Evolutionary conservation across 148 eudicot genomes (phyloP).

Genomic region (Chenopodium quinoa): DNA sequence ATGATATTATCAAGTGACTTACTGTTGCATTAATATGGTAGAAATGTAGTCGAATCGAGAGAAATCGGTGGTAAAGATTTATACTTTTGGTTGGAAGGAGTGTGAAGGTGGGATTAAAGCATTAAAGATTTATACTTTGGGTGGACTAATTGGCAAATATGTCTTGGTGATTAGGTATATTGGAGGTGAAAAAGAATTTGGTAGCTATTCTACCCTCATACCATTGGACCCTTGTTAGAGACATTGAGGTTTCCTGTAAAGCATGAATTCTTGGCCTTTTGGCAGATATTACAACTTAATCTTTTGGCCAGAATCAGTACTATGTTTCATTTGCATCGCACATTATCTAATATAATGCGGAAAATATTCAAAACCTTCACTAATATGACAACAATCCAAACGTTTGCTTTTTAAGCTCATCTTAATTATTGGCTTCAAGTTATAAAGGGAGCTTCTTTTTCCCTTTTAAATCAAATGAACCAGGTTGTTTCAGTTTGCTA

Average conservation of each 20-base stretch:
- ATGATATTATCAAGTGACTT: neutral
- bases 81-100: neutral
- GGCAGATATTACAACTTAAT: neutral
- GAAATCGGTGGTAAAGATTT: neutral
- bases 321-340: neutral
- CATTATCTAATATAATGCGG: neutral
- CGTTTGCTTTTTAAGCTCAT: too few relatives aligned
- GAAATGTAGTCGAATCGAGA: neutral
- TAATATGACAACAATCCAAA: neutral
- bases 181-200: too few relatives aligned
- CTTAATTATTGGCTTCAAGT: too few relatives aligned
- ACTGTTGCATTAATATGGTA: neutral
- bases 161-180: too few relatives aligned
- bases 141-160: too few relatives aligned
- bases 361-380: neutral
- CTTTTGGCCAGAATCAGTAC: too few relatives aligned
- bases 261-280: too few relatives aligned
- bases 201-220: too few relatives aligned
- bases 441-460: neutral
- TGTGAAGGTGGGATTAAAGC: neutral
- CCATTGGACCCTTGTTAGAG: too few relatives aligned
- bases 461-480: neutral
- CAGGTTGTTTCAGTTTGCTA: neutral
- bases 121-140: too few relatives aligned
- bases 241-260: too few relatives aligned